Percentiles rank a stretch among this genome's conserved stretches.
Conservation (phyloP, 768 basidiomycete genomes). For the Kwoniella pini region DNA sequence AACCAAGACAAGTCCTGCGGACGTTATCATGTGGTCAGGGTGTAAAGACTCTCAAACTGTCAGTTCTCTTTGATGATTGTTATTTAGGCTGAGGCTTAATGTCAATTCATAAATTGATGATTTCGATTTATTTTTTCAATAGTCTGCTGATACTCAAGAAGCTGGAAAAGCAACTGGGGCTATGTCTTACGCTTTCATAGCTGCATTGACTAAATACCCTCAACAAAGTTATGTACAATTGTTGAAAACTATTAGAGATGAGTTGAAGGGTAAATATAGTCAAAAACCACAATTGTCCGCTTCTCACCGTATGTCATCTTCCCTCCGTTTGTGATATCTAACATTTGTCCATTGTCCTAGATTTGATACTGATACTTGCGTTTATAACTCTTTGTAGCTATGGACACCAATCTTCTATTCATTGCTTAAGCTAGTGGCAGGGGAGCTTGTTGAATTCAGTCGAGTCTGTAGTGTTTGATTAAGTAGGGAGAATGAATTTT, state of each 20-base stretch:
- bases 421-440: constrained; percentile 26
- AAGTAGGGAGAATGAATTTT: no score
- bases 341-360: no score
- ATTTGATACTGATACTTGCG: no score
- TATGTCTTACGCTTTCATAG: constrained; percentile 58
- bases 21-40: constrained; percentile 62
- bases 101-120: no score
- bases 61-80: constrained; percentile 3
- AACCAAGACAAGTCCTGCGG: constrained; percentile 74
- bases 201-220: constrained; percentile 55
- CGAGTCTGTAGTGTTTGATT: no score
- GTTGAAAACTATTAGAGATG: constrained; percentile 55
- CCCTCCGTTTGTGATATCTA: no score
- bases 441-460: not conserved
- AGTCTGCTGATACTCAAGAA: constrained; percentile 57
- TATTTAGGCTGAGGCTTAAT: no score
- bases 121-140: not conserved
- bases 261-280: constrained; percentile 54
- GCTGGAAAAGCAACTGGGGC: constrained; percentile 59
- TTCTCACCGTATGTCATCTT: constrained; percentile 45
- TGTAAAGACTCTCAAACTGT: constrained; percentile 58
- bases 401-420: constrained; percentile 54
- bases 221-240: constrained; percentile 54
- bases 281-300: constrained; percentile 57
- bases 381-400: no score